Evolutionary conservation across 83 land plant genomes (phyloP).

Genomic region (Diphasiastrum complanatum): DNA sequence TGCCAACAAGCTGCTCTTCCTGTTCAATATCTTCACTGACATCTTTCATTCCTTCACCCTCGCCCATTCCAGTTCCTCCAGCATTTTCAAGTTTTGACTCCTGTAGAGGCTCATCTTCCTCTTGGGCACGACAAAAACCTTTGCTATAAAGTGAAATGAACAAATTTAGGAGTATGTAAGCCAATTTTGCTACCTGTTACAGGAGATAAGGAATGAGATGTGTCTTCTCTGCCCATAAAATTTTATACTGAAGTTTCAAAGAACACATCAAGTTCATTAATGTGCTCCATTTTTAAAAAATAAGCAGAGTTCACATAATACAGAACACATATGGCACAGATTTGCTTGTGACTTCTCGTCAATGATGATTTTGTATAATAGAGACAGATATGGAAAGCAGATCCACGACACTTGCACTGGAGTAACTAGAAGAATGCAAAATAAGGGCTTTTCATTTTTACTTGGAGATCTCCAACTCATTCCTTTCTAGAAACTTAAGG

Average conservation of each 20-base stretch:
- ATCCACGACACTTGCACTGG: no score
- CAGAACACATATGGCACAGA: no score
- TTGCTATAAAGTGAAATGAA: background rate
- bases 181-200: conserved; percentile 11
- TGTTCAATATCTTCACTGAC: conserved; percentile 11
- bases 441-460: no score
- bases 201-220: no score
- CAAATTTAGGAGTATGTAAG: conserved; percentile 2
- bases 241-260: background rate
- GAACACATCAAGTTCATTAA: background rate
- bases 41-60: conserved; percentile 21
- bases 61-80: conserved; percentile 13
- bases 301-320: no score
- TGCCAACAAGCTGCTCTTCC: conserved; percentile 9
- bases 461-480: no score
- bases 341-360: no score
- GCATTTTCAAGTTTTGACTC: conserved; percentile 7
- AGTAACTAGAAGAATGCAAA: no score
- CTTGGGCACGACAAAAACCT: conserved; percentile 16
- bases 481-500: no score
- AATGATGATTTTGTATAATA: no score
- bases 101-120: conserved; percentile 17
- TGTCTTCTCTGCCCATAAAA: background rate
- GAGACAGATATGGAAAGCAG: no score
- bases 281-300: background rate